These are phyloP conservation scores for Aspergillus sergii DNA, from an alignment of 2,329 filamentous ascomycete genomes.

Conservation along the genomic window DNA sequence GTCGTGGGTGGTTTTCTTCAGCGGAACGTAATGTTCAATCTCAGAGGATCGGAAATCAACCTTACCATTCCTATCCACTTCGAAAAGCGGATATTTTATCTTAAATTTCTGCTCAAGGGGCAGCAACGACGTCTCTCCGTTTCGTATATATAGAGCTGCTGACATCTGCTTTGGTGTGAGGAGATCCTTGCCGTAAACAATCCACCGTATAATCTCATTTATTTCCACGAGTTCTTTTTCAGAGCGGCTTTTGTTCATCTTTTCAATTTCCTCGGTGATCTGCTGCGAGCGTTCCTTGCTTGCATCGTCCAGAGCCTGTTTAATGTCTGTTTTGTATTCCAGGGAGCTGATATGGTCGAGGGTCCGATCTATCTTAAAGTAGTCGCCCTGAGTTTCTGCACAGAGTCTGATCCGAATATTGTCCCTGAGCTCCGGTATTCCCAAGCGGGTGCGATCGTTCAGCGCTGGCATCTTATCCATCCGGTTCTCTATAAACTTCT, in stretches of 20 bases:
- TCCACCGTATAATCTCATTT: constrained; percentile 32
- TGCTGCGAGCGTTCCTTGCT: constrained; percentile 27
- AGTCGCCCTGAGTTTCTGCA: constrained; percentile 28
- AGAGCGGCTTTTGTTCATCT: constrained; percentile 24
- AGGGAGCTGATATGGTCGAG: constrained; percentile 29
- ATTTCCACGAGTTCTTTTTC: constrained; percentile 31
- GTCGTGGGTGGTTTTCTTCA: not conserved
- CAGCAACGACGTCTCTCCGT: constrained; percentile 26
- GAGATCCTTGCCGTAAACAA: constrained; percentile 21
- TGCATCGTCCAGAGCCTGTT: constrained; percentile 27
- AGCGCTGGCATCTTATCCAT: constrained; percentile 31
- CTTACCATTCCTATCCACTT: constrained; percentile 24
- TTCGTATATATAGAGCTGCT: constrained; percentile 25
- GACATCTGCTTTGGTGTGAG: constrained; percentile 23
- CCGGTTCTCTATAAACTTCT: constrained; percentile 26
- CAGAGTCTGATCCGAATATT: constrained; percentile 24
- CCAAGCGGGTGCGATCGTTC: constrained; percentile 20
- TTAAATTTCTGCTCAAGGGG: constrained; percentile 24
- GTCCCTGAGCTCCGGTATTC: constrained; percentile 23
- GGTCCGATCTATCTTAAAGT: constrained; percentile 27
- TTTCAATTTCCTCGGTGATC: constrained; percentile 27
- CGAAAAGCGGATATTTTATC: constrained; percentile 23
- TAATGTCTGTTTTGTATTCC: constrained; percentile 30
- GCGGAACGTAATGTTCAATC: constrained; percentile 16
- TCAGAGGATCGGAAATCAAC: constrained; percentile 24